These are phyloP conservation scores for Cladorrhinum sp. DNA, from an alignment of 2,329 filamentous ascomycete species.

Conservation along the genomic window DNA sequence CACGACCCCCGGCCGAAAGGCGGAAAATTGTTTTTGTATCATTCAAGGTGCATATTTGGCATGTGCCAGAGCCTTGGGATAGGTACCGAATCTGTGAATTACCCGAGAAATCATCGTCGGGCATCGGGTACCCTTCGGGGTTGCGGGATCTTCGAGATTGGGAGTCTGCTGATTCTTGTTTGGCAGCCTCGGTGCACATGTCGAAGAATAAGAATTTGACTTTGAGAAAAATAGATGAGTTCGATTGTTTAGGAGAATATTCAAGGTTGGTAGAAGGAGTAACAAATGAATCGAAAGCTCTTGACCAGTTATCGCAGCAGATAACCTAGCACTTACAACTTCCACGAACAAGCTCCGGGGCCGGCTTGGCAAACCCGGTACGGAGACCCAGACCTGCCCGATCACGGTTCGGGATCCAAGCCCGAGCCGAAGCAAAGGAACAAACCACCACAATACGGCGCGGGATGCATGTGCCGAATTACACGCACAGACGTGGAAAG, in stretches of 20 bases:
- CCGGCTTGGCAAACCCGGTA: constrained; percentile 2
- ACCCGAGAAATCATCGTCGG: background rate
- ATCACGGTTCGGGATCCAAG: background rate
- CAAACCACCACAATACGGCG: background rate
- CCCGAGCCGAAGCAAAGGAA: background rate
- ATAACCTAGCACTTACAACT: background rate
- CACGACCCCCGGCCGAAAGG: background rate
- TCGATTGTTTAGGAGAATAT: no score
- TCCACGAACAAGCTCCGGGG: background rate
- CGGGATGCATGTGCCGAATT: background rate
- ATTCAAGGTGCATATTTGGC: background rate
- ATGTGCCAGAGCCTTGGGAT: background rate
- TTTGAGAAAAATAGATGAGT: background rate
- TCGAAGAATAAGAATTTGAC: background rate
- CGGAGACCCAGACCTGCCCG: background rate
- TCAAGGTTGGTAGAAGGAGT: no score
- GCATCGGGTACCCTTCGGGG: background rate
- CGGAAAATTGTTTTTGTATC: background rate
- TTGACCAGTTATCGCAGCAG: no score
- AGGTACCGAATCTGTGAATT: background rate
- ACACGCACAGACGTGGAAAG: background rate
- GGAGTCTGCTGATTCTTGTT: background rate
- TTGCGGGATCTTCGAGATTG: background rate
- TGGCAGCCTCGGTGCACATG: background rate
- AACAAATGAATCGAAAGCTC: no score